A percentile compares a stretch with the other conserved stretches of the same genome.
These are phyloP conservation scores for Elasticomyces elasticus DNA, from an alignment of 495 filamentous ascomycete species.

Conservation along the genomic window DNA sequence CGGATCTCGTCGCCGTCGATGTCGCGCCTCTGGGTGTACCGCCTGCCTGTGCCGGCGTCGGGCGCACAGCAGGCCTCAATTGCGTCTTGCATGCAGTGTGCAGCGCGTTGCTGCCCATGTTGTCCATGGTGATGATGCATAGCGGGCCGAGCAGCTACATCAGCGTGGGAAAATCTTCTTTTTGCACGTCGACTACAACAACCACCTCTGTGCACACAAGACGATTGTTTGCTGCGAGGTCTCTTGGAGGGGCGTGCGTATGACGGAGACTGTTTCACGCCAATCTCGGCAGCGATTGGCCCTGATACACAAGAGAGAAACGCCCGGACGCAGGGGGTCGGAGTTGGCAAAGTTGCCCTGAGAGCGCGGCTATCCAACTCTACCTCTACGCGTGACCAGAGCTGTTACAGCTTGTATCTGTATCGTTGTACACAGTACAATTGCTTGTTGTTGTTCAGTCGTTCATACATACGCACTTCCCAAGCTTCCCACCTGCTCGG, in stretches of 20 bases:
- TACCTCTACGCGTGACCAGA: neutral
- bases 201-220: neutral
- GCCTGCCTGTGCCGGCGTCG: neutral
- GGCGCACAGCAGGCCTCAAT: neutral
- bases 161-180: neutral
- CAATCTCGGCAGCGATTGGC: conserved; percentile 17
- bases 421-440: neutral
- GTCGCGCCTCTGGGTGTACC: neutral
- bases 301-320: conserved; percentile 16
- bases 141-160: neutral
- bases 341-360: neutral
- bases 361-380: too few species aligned
- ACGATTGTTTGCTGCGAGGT: neutral
- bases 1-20: neutral
- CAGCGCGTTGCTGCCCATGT: neutral
- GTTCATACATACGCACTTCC: neutral
- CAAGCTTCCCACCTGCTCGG: neutral
- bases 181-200: neutral
- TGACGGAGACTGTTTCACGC: conserved; percentile 5
- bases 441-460: neutral
- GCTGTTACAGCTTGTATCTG: neutral
- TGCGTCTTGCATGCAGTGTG: neutral
- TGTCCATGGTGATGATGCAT: neutral
- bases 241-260: neutral
- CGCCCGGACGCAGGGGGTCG: conserved; percentile 9